Evolutionary conservation across 2,329 filamentous ascomycete species (phyloP).

Genomic region (Talaromyces sp.): DNA sequence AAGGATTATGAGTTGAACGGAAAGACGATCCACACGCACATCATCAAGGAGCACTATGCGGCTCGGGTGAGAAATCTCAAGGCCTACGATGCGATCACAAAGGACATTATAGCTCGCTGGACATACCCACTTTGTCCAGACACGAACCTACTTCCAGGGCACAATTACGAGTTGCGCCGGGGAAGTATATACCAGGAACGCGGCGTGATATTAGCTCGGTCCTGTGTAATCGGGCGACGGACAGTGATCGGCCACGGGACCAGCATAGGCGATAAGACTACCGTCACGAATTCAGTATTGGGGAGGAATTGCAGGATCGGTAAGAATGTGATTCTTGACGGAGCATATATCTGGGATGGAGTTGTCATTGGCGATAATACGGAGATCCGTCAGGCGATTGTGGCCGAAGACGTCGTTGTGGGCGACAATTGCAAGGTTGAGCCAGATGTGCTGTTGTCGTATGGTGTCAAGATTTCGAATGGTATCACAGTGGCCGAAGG

Average conservation of each 20-base stretch:
- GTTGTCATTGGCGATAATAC: slow-evolving; percentile 71
- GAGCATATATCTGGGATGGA: slow-evolving; percentile 86
- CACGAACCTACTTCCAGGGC: slow-evolving; percentile 73
- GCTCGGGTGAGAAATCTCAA: slow-evolving; percentile 81
- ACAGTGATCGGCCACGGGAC: slow-evolving; percentile 75
- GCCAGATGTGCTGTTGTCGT: slow-evolving; percentile 73
- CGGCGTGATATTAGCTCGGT: slow-evolving; percentile 67
- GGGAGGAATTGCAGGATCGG: slow-evolving; percentile 84
- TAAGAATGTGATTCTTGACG: slow-evolving; percentile 71
- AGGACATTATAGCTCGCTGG: slow-evolving; percentile 82
- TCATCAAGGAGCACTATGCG: slow-evolving; percentile 77
- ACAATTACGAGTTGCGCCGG: slow-evolving; percentile 68
- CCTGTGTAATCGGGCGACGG: slow-evolving; percentile 64
- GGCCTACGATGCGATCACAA: slow-evolving; percentile 83
- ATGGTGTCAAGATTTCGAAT: slow-evolving; percentile 68
- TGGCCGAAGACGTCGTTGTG: slow-evolving; percentile 69
- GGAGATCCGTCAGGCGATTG: slow-evolving; percentile 65
- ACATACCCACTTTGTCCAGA: slow-evolving; percentile 86
- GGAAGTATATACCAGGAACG: slow-evolving; percentile 74
- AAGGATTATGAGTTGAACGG: slow-evolving; percentile 97
- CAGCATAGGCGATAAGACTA: slow-evolving; percentile 67
- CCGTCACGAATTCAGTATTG: slow-evolving; percentile 71
- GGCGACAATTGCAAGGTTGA: slow-evolving; percentile 68
- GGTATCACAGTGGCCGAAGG: slow-evolving; percentile 45
- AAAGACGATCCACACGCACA: slow-evolving; percentile 91